A percentile compares a stretch with the other conserved stretches of the same genome.
Conservation (phyloP, 495 filamentous ascomycete species). For the Cercophora newfieldiana region DNA sequence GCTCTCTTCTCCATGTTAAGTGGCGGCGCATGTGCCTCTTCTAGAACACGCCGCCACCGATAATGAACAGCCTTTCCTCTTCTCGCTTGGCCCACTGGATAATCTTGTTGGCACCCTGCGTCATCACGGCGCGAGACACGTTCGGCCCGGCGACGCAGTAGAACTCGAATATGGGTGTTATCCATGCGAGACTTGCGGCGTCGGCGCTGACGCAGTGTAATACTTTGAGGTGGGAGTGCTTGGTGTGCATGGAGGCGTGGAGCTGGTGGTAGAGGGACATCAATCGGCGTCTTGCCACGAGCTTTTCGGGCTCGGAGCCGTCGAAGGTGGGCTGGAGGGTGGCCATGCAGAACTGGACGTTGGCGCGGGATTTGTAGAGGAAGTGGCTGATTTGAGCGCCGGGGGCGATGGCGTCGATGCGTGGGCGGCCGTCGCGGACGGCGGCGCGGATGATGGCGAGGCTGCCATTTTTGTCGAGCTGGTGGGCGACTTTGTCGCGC, state of each 20-base stretch:
- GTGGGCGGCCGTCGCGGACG: slow-evolving; percentile 67
- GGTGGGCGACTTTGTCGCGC: slow-evolving; percentile 75
- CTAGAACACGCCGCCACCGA: slow-evolving; percentile 78
- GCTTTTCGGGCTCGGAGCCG: slow-evolving; percentile 27
- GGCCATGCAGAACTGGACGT: slow-evolving; percentile 95
- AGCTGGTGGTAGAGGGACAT: slow-evolving; percentile 83
- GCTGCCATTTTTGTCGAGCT: slow-evolving; percentile 72
- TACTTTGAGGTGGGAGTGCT: slow-evolving; percentile 79
- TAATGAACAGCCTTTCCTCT: slow-evolving; percentile 92
- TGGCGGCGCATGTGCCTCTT: background rate
- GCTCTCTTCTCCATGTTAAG: background rate
- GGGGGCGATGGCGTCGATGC: slow-evolving; percentile 69
- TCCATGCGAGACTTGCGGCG: slow-evolving; percentile 81
- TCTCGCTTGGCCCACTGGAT: slow-evolving; percentile 87
- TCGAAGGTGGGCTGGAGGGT: slow-evolving; percentile 72
- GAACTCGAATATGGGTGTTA: slow-evolving; percentile 85
- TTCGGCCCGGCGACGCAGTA: slow-evolving; percentile 88
- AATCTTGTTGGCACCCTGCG: slow-evolving; percentile 82
- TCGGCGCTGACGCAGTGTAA: slow-evolving; percentile 74
- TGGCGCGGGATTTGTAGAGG: slow-evolving; percentile 86
- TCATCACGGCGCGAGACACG: slow-evolving; percentile 72
- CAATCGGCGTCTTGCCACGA: slow-evolving; percentile 69
- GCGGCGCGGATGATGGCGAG: slow-evolving; percentile 73
- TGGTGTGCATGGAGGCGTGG: slow-evolving; percentile 79
- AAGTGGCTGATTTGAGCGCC: slow-evolving; percentile 83